phyloP scores from a whole-genome alignment of 2,329 filamentous ascomycete species.

The Cadophora sp. region DNA sequence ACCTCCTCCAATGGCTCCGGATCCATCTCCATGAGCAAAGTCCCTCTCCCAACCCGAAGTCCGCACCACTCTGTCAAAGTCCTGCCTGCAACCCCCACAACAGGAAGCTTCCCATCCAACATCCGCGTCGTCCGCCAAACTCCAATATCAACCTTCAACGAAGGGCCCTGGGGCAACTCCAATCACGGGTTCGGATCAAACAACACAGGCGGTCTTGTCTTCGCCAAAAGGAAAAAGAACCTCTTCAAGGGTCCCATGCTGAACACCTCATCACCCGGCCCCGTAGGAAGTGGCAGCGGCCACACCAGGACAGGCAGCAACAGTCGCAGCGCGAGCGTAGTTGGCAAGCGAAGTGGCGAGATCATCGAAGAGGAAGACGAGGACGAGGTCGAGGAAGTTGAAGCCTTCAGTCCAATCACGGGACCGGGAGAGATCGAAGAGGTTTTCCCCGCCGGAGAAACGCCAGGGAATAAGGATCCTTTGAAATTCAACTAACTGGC shows the following conservation, averaged over 20 bases:
- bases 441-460: constrained; percentile 36
- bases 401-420: constrained; percentile 60
- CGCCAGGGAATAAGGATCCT: constrained; percentile 27
- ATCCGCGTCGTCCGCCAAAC: constrained; percentile 79
- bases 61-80: constrained; percentile 94
- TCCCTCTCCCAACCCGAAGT: constrained; percentile 69
- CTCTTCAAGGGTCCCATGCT: constrained; percentile 83
- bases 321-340: constrained; percentile 66
- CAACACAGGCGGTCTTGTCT: constrained; percentile 69
- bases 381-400: constrained; percentile 56
- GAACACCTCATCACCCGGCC: constrained; percentile 47
- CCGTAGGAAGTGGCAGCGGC: constrained; percentile 42
- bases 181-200: constrained; percentile 62
- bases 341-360: constrained; percentile 73
- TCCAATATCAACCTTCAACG: constrained; percentile 61
- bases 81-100: constrained; percentile 86
- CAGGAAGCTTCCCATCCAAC: constrained; percentile 78
- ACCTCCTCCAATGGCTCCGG: constrained; percentile 83
- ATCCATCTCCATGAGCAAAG: constrained; percentile 69
- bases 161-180: constrained; percentile 59
- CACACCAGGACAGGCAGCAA: constrained; percentile 46
- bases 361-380: constrained; percentile 73
- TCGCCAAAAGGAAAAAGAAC: constrained; percentile 81
- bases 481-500: constrained; percentile 13
- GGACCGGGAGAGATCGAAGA: constrained; percentile 43